phyloP scores from a whole-genome alignment of 208 protist species.

The Leishmania aethiopica region DNA sequence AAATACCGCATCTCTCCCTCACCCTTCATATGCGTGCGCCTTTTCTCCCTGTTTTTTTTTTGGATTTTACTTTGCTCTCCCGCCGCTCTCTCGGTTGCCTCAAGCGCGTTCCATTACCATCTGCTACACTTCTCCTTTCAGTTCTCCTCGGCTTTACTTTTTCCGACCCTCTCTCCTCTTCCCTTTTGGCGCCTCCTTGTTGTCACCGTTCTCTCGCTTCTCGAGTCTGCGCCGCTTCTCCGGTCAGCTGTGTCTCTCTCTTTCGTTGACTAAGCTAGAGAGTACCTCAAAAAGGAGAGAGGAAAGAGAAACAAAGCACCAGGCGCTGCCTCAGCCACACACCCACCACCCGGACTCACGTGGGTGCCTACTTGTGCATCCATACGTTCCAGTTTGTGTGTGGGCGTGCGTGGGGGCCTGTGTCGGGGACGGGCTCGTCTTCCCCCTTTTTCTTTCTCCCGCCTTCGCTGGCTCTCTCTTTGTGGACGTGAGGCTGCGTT shows the following conservation, averaged over 20 bases:
- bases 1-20: neutral
- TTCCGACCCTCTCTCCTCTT: neutral
- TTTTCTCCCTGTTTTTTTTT: neutral
- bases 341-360: neutral
- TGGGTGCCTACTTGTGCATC: neutral
- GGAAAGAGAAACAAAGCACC: neutral
- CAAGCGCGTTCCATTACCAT: neutral
- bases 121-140: neutral
- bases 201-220: conserved; percentile 10
- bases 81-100: neutral
- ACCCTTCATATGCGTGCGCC: neutral
- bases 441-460: neutral
- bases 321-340: neutral
- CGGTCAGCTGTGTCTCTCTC: neutral
- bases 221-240: neutral
- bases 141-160: neutral
- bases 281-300: neutral
- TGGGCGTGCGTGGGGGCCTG: neutral
- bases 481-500: neutral
- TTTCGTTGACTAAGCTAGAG: neutral
- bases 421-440: neutral
- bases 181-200: neutral
- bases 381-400: neutral
- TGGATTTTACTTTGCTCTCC: neutral
- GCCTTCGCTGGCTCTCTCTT: neutral